Conservation (phyloP, 2,329 filamentous ascomycete genomes). For the Paecilomyces niveus region DNA sequence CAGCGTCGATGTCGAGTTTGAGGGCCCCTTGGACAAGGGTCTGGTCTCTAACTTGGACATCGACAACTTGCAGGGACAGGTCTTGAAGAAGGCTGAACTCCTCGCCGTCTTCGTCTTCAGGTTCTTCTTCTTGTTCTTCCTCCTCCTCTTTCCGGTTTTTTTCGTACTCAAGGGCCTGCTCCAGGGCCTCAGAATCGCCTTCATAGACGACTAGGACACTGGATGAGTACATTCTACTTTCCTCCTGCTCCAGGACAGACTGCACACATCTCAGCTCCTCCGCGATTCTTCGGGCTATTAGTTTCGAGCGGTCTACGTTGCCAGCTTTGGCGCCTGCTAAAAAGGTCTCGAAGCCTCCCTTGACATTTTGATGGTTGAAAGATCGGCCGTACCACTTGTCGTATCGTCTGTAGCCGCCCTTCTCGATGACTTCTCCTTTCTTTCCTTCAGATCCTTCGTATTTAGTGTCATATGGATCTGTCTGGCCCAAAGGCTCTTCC, state of each 20-base stretch:
- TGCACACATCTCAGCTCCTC: constrained; percentile 38
- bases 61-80: constrained; percentile 22
- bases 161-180: constrained; percentile 42
- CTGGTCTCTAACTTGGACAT: constrained; percentile 22
- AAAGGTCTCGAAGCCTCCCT: constrained; percentile 52
- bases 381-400: constrained; percentile 61
- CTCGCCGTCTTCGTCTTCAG: constrained; percentile 21
- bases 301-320: constrained; percentile 34
- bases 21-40: constrained; percentile 22
- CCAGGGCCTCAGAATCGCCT: constrained; percentile 52
- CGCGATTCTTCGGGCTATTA: constrained; percentile 35
- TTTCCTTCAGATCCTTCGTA: constrained; percentile 44
- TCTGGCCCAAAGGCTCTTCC: constrained; percentile 17
- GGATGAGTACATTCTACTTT: constrained; percentile 62
- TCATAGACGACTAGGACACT: constrained; percentile 62
- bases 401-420: constrained; percentile 51
- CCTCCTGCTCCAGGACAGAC: constrained; percentile 46
- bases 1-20: constrained; percentile 28
- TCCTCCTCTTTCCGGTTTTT: constrained; percentile 31
- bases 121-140: constrained; percentile 18
- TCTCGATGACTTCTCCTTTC: constrained; percentile 36
- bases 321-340: constrained; percentile 40
- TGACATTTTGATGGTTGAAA: constrained; percentile 49
- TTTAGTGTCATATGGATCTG: constrained; percentile 25
- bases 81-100: constrained; percentile 20